Conservation (phyloP, 768 basidiomycete species). For the Russula brevipes region DNA sequence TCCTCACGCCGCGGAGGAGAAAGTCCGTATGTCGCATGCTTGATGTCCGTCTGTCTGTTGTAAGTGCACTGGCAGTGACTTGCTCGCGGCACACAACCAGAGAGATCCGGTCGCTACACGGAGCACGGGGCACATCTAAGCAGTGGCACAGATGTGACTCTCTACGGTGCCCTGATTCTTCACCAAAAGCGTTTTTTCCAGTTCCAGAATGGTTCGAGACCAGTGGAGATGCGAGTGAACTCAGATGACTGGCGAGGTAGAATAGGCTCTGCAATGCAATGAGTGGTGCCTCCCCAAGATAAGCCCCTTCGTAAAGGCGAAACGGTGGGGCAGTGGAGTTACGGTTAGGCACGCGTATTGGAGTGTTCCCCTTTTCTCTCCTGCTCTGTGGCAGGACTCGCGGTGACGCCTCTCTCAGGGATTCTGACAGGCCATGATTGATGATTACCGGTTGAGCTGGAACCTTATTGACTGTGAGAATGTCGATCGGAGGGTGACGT, state of each 20-base stretch:
- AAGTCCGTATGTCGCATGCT: neutral
- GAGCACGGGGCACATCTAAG: too few relatives aligned
- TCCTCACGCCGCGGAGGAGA: neutral
- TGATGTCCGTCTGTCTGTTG: too few relatives aligned
- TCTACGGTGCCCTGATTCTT: too few relatives aligned
- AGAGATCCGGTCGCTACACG: too few relatives aligned
- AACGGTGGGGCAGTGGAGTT: too few relatives aligned
- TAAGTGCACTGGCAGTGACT: too few relatives aligned
- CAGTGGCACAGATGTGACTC: too few relatives aligned
- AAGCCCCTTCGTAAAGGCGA: too few relatives aligned
- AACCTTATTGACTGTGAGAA: conserved; percentile 8
- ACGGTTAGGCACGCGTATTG: too few relatives aligned
- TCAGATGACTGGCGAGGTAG: neutral
- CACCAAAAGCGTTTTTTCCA: too few relatives aligned
- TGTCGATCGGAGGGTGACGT: neutral
- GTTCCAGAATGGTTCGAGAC: neutral
- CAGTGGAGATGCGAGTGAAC: neutral
- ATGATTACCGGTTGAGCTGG: too few relatives aligned
- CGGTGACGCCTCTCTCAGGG: neutral
- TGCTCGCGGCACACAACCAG: too few relatives aligned
- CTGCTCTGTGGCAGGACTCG: neutral
- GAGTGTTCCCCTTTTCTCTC: neutral
- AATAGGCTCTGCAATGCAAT: neutral
- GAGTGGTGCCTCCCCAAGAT: neutral
- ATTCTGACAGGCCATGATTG: conserved; percentile 9